phyloP scores from a whole-genome alignment of 192 early-diverging fungal species.

The Backusella westeae region DNA sequence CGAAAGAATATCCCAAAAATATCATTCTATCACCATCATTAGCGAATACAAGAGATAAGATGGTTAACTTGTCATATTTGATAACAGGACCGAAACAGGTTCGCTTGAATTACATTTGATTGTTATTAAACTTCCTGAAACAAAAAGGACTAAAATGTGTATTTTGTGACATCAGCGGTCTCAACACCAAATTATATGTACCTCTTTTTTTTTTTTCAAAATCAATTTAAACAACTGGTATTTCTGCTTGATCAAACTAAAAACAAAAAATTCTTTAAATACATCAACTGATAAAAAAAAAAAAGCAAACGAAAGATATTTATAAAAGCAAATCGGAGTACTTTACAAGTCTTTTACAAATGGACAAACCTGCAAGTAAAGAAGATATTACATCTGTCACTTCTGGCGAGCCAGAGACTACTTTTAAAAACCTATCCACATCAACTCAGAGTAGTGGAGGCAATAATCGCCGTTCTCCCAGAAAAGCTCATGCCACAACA shows the following conservation, averaged over 20 bases:
- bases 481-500: too few relatives aligned
- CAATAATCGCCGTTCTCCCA: neutral
- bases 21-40: too few relatives aligned
- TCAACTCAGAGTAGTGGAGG: neutral
- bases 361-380: neutral
- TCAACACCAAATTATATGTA: neutral
- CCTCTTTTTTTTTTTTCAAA: neutral
- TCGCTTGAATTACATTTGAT: too few relatives aligned
- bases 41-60: too few relatives aligned
- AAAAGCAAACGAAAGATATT: neutral
- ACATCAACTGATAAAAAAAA: neutral
- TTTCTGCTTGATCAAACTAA: neutral
- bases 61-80: too few relatives aligned
- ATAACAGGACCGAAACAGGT: too few relatives aligned
- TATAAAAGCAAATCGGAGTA: neutral
- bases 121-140: neutral
- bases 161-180: neutral
- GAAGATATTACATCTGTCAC: neutral
- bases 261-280: neutral
- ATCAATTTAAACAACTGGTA: neutral
- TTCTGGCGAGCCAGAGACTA: neutral
- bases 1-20: too few relatives aligned
- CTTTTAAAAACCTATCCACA: neutral
- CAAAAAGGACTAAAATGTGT: neutral
- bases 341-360: neutral